These are phyloP conservation scores for Hortaea werneckii DNA, from an alignment of 2,329 filamentous ascomycete genomes.

Conservation along the genomic window DNA sequence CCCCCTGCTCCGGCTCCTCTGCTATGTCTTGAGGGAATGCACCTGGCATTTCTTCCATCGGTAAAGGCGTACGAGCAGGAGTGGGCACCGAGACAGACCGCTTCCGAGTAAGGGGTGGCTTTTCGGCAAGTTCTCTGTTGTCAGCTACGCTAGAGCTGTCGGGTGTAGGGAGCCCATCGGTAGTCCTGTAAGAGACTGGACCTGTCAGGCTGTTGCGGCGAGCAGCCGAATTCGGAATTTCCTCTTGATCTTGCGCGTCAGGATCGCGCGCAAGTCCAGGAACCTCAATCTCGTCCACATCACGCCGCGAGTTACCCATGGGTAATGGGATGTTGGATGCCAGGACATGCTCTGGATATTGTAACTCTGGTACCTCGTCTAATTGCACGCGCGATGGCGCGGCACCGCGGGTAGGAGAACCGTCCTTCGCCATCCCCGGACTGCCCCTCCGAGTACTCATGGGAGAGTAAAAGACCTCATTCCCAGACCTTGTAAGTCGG, in stretches of 20 bases:
- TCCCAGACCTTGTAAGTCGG: not conserved
- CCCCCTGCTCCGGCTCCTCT: not conserved
- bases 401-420: conserved; percentile 4
- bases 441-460: conserved; percentile 13
- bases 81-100: conserved; percentile 18
- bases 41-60: conserved; percentile 5
- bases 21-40: conserved; percentile 6
- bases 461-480: not conserved
- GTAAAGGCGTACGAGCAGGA: conserved; percentile 7
- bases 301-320: conserved; percentile 49
- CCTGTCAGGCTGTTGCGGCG: conserved; percentile 17
- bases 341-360: conserved; percentile 29
- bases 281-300: conserved; percentile 71
- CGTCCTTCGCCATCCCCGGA: conserved; percentile 10
- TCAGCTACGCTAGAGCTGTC: conserved; percentile 19
- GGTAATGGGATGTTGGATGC: conserved; percentile 60
- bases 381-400: not conserved
- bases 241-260: conserved; percentile 35
- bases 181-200: conserved; percentile 17
- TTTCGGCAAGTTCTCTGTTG: not conserved
- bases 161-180: conserved; percentile 28
- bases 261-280: conserved; percentile 60
- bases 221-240: not conserved
- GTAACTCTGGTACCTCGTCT: conserved; percentile 28
- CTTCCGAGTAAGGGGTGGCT: conserved; percentile 12